These are phyloP conservation scores for Sporobolomyces pararoseus DNA, from an alignment of 768 basidiomycete genomes.

Conservation along the genomic window DNA sequence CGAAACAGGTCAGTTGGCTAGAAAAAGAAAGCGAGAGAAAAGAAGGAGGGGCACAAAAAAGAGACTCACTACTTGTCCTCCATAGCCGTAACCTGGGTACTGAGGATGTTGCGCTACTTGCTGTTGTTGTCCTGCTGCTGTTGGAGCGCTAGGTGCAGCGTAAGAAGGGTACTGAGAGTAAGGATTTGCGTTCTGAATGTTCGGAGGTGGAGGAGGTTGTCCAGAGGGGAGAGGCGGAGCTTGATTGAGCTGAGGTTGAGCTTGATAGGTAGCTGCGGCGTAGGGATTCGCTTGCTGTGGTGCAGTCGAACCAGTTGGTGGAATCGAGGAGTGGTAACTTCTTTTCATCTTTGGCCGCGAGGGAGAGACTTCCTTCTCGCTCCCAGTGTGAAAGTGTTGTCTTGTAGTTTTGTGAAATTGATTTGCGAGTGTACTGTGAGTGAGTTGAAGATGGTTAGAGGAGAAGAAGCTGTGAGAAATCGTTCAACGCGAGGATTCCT, in stretches of 20 bases:
- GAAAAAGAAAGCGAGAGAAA: too few relatives aligned
- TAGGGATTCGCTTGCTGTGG: conserved; percentile 51
- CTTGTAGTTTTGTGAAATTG: too few relatives aligned
- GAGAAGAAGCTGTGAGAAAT: too few relatives aligned
- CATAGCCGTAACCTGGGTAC: conserved; percentile 44
- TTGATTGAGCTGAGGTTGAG: conserved; percentile 51
- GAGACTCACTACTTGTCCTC: conserved; percentile 9
- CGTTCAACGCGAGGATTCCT: too few relatives aligned
- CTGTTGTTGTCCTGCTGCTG: background rate
- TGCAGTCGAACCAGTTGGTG: background rate
- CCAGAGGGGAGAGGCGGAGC: background rate
- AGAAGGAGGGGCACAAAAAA: background rate
- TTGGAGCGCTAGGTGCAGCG: background rate
- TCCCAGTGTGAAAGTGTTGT: too few relatives aligned
- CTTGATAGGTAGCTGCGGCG: conserved; percentile 86
- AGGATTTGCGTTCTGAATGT: background rate
- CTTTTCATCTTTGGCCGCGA: conserved; percentile 20
- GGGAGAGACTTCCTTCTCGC: too few relatives aligned
- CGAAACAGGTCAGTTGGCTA: background rate
- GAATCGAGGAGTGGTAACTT: conserved; percentile 7
- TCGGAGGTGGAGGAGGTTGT: conserved; percentile 1
- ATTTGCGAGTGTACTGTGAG: too few relatives aligned
- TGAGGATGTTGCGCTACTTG: conserved; percentile 40
- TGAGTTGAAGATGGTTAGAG: too few relatives aligned
- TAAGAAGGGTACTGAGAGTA: background rate